phyloP scores from a whole-genome alignment of 495 filamentous ascomycete genomes.

The Penicillium desertorum region DNA sequence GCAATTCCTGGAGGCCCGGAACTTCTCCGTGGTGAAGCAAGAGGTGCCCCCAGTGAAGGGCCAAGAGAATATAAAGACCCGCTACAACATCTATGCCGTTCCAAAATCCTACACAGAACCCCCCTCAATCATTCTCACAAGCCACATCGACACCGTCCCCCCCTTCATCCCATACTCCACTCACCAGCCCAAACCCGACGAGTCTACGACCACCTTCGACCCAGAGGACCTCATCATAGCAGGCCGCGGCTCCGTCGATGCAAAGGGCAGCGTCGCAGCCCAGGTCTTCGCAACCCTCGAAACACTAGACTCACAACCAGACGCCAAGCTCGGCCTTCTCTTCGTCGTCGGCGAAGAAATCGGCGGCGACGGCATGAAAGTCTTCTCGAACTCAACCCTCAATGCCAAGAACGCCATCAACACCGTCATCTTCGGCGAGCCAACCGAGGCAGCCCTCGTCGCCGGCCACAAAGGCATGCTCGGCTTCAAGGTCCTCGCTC shows the following conservation, averaged over 20 bases:
- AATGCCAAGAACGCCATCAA: constrained; percentile 48
- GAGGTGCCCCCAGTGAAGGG: constrained; percentile 32
- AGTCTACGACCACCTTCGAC: constrained; percentile 25
- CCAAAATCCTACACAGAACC: constrained; percentile 48
- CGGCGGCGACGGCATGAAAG: constrained; percentile 79
- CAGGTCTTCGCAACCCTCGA: constrained; percentile 68
- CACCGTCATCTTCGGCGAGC: constrained; percentile 85
- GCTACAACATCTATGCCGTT: constrained; percentile 82
- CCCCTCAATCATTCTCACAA: constrained; percentile 69
- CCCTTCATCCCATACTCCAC: constrained; percentile 60
- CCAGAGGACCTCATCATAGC: constrained; percentile 50
- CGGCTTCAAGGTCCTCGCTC: constrained; percentile 59
- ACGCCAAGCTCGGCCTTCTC: constrained; percentile 63
- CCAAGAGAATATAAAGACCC: constrained; percentile 24
- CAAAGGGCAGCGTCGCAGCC: constrained; percentile 82
- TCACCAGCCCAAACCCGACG: constrained; percentile 13
- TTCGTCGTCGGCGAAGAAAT: constrained; percentile 90
- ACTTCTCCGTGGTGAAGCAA: constrained; percentile 69
- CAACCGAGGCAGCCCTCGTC: constrained; percentile 82
- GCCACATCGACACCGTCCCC: constrained; percentile 71
- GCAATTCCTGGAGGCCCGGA: constrained; percentile 60
- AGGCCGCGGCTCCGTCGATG: constrained; percentile 86
- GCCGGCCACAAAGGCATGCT: constrained; percentile 87
- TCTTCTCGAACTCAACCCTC: constrained; percentile 43
- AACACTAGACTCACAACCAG: constrained; percentile 49